These are phyloP conservation scores for Geotrichum reessii DNA, from an alignment of 1,139 yeast genomes.

Conservation along the genomic window DNA sequence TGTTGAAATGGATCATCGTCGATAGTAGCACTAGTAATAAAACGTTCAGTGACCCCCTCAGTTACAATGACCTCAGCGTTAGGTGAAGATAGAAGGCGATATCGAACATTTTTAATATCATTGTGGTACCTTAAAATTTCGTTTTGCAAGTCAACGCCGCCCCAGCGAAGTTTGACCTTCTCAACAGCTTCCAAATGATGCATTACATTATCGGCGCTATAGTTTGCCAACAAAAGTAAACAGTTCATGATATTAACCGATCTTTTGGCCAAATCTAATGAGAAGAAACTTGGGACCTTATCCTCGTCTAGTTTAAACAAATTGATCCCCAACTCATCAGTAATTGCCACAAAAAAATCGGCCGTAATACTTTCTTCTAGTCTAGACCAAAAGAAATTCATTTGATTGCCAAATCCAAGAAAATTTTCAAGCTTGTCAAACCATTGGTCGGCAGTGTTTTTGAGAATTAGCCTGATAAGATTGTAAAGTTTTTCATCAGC, in stretches of 20 bases:
- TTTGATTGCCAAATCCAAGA: slow-evolving; percentile 24
- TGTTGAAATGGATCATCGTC: not conserved
- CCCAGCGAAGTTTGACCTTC: slow-evolving; percentile 13
- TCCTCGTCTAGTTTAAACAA: slow-evolving; percentile 13
- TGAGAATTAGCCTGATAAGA: slow-evolving; percentile 24
- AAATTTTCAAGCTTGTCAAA: slow-evolving; percentile 23
- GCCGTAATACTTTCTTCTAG: slow-evolving; percentile 10
- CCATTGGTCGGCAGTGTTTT: slow-evolving; percentile 27
- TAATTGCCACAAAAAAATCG: slow-evolving; percentile 11
- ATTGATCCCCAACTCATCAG: slow-evolving; percentile 7
- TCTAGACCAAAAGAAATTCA: slow-evolving; percentile 7
- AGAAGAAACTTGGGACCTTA: slow-evolving; percentile 18
- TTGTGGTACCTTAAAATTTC: slow-evolving; percentile 1
- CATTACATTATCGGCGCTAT: slow-evolving; percentile 15
- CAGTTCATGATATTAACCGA: slow-evolving; percentile 18
- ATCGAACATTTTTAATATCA: not conserved
- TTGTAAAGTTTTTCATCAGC: slow-evolving; percentile 22
- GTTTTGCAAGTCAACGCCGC: not conserved
- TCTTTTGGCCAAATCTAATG: slow-evolving; percentile 9
- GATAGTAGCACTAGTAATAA: not conserved
- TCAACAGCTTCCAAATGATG: slow-evolving; percentile 8
- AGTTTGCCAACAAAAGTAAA: slow-evolving; percentile 13
- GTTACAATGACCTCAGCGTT: not conserved
- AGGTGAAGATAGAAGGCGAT: not conserved
- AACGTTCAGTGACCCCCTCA: not conserved